Base-by-base conservation (phyloP, 148 eudicot genomes). In the Suaeda aralocaspica region DNA sequence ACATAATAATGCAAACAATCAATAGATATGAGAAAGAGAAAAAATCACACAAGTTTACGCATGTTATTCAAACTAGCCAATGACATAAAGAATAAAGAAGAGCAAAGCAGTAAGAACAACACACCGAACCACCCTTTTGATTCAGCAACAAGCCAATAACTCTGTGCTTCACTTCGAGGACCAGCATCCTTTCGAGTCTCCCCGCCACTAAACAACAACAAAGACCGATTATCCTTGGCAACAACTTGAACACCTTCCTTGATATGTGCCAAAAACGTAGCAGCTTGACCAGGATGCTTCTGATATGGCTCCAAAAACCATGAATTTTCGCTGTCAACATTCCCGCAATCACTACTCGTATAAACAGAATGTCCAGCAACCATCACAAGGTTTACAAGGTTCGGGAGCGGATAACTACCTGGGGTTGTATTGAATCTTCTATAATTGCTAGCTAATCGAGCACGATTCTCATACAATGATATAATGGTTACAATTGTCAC, bases 331-430 rank as follows among this genome's bases (percentile, higher is more conserved):
- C 71, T 84, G 59, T 89, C 92, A 65, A 89, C 90, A 70, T 81
- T 91, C 77, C 84, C 97, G 78, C 96, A 94, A 72, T 83, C 69
- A 81, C 86, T 89, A 81, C 99, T 94, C 0, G 97, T 87, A 75
- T 94, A 94, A 25, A 94, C 86, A 0, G 99, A 94, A 89, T 94
- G 99, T 69, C 99, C 99, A 36, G 99, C 97, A 36, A 94, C 99
- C 97, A 94, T 94, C 26, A 94, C 97, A 71, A 94, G 91, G 76
- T 94, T 91, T 75, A 36, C 75, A 71, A 87, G 84, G 78, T 84
- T 85, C 1, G 86, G 63, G 77, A 84, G 82, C 3, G 91, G 97
- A 74, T 84, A 82, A 33, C 31, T 42, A 59, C 72, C 83, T 36
- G 64, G 57, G 25, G 34, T 72, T 62, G 57, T 10, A 57, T 81